A percentile compares a stretch with the other conserved stretches of the same genome.
These are phyloP conservation scores for Acer negundo DNA, from an alignment of 345 rosid species.

Conservation along the genomic window DNA sequence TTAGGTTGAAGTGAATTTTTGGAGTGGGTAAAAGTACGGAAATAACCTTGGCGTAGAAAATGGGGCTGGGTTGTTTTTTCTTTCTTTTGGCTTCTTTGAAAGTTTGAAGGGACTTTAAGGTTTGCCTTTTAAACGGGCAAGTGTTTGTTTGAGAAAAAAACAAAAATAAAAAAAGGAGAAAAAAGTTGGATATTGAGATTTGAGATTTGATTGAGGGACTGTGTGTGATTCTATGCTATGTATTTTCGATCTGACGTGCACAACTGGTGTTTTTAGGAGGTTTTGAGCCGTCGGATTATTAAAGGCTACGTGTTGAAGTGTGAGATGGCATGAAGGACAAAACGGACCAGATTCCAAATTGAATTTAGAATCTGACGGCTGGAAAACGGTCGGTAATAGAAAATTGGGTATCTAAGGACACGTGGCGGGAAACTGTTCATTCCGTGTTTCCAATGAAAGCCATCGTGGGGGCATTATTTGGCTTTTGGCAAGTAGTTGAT, in stretches of 20 bases:
- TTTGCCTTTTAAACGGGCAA: slow-evolving; percentile 1
- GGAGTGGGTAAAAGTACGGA: slow-evolving; percentile 30
- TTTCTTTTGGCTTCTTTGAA: slow-evolving; percentile 16
- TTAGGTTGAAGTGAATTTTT: not conserved
- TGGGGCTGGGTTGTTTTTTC: not conserved
- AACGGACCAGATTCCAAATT: slow-evolving; percentile 36
- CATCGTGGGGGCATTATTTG: not conserved
- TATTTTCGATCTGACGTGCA: slow-evolving; percentile 17
- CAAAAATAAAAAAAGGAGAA: not conserved
- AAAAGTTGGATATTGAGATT: not conserved
- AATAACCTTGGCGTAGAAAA: slow-evolving; percentile 41
- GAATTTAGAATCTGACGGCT: slow-evolving; percentile 30
- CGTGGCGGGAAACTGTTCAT: slow-evolving; percentile 20
- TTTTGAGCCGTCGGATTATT: slow-evolving; percentile 37
- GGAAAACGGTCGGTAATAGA: not conserved
- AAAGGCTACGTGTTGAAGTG: slow-evolving; percentile 26
- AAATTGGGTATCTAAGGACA: not conserved
- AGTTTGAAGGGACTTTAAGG: not conserved
- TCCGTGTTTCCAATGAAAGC: slow-evolving; percentile 24
- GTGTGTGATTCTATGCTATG: not conserved
- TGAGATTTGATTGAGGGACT: too few species aligned
- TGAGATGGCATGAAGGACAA: slow-evolving; percentile 14
- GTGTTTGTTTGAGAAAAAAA: slow-evolving; percentile 2
- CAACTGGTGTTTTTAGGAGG: slow-evolving; percentile 17
- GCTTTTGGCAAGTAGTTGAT: not conserved